phyloP scores from a whole-genome alignment of 2,329 filamentous ascomycete genomes.

The Penicillium vulpinum region DNA sequence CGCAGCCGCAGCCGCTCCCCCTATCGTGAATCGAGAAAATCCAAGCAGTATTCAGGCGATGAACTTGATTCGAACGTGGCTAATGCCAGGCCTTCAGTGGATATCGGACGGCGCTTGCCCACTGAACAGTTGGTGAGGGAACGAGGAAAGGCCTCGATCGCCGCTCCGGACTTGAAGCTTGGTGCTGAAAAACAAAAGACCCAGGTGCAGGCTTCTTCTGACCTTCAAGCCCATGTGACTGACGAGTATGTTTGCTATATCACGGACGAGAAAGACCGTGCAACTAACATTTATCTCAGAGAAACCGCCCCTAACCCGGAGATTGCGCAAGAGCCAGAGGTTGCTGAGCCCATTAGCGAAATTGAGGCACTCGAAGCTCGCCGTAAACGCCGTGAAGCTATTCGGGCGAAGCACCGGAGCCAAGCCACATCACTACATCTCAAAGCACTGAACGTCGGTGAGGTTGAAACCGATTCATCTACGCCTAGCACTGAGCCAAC shows the following conservation, averaged over 20 bases:
- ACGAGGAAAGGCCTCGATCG: slow-evolving; percentile 58
- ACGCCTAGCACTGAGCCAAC: slow-evolving; percentile 52
- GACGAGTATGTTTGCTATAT: slow-evolving; percentile 45
- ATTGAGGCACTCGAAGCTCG: slow-evolving; percentile 81
- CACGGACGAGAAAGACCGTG: neutral
- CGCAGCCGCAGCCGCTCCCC: slow-evolving; percentile 56
- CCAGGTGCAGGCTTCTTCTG: slow-evolving; percentile 54
- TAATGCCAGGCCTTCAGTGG: slow-evolving; percentile 29
- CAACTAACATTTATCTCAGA: slow-evolving; percentile 20
- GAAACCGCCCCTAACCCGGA: slow-evolving; percentile 18
- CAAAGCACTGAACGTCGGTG: slow-evolving; percentile 67
- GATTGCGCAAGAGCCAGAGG: slow-evolving; percentile 36
- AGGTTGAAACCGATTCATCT: slow-evolving; percentile 54
- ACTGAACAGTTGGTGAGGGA: slow-evolving; percentile 65
- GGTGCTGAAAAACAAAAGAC: slow-evolving; percentile 69
- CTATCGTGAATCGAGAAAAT: slow-evolving; percentile 40
- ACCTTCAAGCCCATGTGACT: slow-evolving; percentile 33
- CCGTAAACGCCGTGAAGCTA: slow-evolving; percentile 78
- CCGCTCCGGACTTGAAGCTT: slow-evolving; percentile 59
- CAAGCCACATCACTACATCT: slow-evolving; percentile 72
- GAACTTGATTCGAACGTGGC: slow-evolving; percentile 32
- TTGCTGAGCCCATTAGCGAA: slow-evolving; percentile 69
- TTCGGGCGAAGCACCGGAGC: slow-evolving; percentile 75
- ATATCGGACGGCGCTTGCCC: slow-evolving; percentile 51
- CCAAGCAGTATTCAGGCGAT: slow-evolving; percentile 40